Evolutionary conservation across 1,284 basidiomycete species (phyloP).

Genomic region (Kalmanozyma brasiliensis): DNA sequence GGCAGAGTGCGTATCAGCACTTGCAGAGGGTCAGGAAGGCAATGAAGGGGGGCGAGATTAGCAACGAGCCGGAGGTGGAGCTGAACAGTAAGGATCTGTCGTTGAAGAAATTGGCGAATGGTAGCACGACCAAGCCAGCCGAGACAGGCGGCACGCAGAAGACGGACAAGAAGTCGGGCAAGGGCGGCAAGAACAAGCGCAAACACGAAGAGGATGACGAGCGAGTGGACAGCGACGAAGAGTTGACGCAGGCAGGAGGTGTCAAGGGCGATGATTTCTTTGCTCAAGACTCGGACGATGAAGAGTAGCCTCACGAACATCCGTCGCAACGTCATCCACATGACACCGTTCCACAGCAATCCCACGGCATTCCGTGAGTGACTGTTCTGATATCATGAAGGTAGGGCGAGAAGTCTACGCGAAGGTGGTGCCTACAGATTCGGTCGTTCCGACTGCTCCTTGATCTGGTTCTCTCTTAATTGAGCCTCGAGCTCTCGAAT

Average conservation of each 20-base stretch:
- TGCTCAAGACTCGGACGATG: constrained; percentile 44
- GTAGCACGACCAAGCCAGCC: neutral
- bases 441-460: constrained; percentile 21
- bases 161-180: constrained; percentile 15
- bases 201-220: constrained; percentile 24
- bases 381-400: neutral
- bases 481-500: constrained; percentile 36
- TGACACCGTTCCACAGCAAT: neutral
- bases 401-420: no score
- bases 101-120: constrained; percentile 14
- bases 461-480: constrained; percentile 31
- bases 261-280: constrained; percentile 54
- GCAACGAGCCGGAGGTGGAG: constrained; percentile 51
- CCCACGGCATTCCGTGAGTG: neutral
- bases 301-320: constrained; percentile 2
- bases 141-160: constrained; percentile 13
- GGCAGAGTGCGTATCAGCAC: constrained; percentile 36
- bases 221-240: neutral
- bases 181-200: constrained; percentile 29
- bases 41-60: constrained; percentile 37
- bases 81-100: constrained; percentile 29
- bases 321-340: neutral
- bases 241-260: constrained; percentile 9
- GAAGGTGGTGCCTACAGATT: constrained; percentile 2
- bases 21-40: constrained; percentile 36